phyloP scores from a whole-genome alignment of 345 rosid genomes.

The Rubroshorea leprosula region DNA sequence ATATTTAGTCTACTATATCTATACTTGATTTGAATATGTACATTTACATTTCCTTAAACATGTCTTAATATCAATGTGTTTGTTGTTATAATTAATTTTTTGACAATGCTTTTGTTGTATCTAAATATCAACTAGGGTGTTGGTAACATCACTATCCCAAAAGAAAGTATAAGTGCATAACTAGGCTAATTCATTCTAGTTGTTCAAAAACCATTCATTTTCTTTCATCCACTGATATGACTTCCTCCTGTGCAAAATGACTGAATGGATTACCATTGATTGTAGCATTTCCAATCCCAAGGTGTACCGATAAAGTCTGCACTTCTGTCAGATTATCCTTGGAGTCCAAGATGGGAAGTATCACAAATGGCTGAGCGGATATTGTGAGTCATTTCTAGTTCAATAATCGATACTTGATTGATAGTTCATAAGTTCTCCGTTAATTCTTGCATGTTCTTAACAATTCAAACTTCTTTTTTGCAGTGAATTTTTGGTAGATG shows the following conservation, averaged over 20 bases:
- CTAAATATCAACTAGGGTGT: no score
- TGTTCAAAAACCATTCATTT: neutral
- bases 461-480: neutral
- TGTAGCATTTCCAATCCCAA: conserved; percentile 58
- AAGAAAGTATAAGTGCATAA: neutral
- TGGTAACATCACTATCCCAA: neutral
- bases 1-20: no score
- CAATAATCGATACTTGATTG: no score
- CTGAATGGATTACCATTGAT: neutral
- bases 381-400: no score
- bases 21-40: no score
- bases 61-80: no score
- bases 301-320: conserved; percentile 61
- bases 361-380: conserved; percentile 77
- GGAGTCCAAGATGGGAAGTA: conserved; percentile 98
- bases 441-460: neutral
- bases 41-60: no score
- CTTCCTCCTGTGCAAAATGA: neutral
- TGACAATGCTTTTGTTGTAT: no score
- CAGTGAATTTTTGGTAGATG: conserved; percentile 74
- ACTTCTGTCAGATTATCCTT: conserved; percentile 62
- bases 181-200: neutral
- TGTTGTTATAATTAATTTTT: no score
- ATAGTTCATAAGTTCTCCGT: neutral
- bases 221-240: neutral